Conservation (phyloP, 2,329 filamentous ascomycete genomes). For the Fusarium sp. region DNA sequence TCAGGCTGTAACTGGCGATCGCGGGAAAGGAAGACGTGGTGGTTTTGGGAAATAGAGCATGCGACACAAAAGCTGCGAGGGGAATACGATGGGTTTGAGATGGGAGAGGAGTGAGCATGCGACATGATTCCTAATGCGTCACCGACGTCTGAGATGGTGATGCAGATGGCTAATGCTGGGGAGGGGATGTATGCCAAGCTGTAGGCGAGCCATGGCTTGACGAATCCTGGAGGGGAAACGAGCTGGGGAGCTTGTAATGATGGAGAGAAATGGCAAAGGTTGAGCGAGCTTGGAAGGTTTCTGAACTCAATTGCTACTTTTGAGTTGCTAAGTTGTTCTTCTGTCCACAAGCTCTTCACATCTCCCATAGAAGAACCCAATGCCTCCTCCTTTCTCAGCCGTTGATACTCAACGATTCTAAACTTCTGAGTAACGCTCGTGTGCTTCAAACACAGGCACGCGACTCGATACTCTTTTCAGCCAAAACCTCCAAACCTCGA, state of each 20-base stretch:
- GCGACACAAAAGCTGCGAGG: neutral
- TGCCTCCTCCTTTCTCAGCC: neutral
- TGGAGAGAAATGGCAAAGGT: neutral
- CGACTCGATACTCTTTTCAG: slow-evolving; percentile 33
- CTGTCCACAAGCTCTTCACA: neutral
- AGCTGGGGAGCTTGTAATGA: neutral
- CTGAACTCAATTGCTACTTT: neutral
- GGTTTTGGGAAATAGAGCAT: slow-evolving; percentile 10
- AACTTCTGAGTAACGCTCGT: neutral
- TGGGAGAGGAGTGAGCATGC: slow-evolving; percentile 17
- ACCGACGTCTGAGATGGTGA: slow-evolving; percentile 20
- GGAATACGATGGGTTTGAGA: neutral
- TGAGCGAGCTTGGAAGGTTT: neutral
- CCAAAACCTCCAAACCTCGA: neutral
- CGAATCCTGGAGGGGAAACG: neutral
- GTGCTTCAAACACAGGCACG: slow-evolving; percentile 9
- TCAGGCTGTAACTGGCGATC: slow-evolving; percentile 19
- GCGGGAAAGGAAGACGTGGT: neutral
- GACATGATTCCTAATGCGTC: slow-evolving; percentile 36
- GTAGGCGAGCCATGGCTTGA: neutral
- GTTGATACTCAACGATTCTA: neutral
- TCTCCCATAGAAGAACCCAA: neutral
- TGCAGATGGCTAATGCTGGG: slow-evolving; percentile 6
- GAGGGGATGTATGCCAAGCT: slow-evolving; percentile 18
- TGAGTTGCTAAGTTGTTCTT: neutral